phyloP scores from a whole-genome alignment of 768 basidiomycete species.

The Lentinula guzmanii region DNA sequence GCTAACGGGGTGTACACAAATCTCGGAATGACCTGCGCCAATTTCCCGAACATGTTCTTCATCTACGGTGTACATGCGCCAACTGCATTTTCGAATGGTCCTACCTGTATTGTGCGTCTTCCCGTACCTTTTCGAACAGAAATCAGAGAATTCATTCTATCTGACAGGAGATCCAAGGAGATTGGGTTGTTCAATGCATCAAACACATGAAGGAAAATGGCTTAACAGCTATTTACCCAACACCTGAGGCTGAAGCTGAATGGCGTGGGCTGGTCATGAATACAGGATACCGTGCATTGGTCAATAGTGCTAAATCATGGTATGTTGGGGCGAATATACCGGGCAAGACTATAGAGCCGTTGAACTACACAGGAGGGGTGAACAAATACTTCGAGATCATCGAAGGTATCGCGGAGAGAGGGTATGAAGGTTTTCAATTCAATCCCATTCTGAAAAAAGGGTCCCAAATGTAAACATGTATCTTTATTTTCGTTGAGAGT shows the following conservation, averaged over 20 bases:
- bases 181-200: conserved; percentile 19
- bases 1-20: conserved; percentile 10
- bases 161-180: conserved; percentile 18
- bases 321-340: conserved; percentile 12
- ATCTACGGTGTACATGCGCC: conserved; percentile 11
- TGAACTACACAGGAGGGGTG: conserved; percentile 12
- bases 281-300: background rate
- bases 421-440: conserved; percentile 12
- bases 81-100: conserved; percentile 9
- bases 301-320: conserved; percentile 7
- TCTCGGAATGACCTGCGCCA: conserved; percentile 11
- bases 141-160: background rate
- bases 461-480: background rate
- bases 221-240: background rate
- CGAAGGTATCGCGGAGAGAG: conserved; percentile 8
- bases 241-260: background rate
- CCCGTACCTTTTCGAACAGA: background rate
- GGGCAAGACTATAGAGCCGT: conserved; percentile 9
- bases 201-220: conserved; percentile 11
- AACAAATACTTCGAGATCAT: conserved; percentile 5
- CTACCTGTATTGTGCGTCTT: conserved; percentile 1
- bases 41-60: conserved; percentile 15
- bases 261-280: conserved; percentile 1
- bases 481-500: too few relatives aligned
- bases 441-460: background rate